Evolutionary conservation across 495 filamentous ascomycete species (phyloP).

Genomic region (Pseudotulostoma volvatum): DNA sequence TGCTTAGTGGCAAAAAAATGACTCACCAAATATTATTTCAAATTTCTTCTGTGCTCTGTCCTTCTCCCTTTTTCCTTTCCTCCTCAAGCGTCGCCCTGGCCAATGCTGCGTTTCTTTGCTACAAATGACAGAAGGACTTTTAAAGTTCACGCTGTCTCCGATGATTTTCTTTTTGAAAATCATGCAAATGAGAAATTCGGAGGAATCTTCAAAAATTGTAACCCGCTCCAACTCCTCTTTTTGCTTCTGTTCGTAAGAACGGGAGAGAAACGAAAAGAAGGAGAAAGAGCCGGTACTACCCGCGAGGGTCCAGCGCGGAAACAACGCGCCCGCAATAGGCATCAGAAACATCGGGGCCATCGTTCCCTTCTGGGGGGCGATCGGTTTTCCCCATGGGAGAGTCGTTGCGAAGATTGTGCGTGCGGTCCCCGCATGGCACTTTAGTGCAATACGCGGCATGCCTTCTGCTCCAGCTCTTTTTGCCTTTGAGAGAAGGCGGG

Average conservation of each 20-base stretch:
- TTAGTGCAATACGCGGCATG: constrained; percentile 99
- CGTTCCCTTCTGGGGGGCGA: constrained; percentile 11
- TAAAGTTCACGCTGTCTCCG: constrained; percentile 13
- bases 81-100: constrained; percentile 73
- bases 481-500: too few relatives aligned
- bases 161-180: constrained; percentile 5
- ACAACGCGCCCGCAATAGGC: constrained; percentile 79
- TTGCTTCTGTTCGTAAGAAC: background rate
- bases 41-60: constrained; percentile 2
- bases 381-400: constrained; percentile 54
- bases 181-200: constrained; percentile 99
- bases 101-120: constrained; percentile 99
- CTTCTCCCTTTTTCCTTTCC: constrained; percentile 25
- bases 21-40: background rate
- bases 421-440: constrained; percentile 46
- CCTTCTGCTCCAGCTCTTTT: constrained; percentile 23
- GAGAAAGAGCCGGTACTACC: constrained; percentile 42
- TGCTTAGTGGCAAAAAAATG: background rate
- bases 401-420: constrained; percentile 89
- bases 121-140: constrained; percentile 47
- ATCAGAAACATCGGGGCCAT: constrained; percentile 89
- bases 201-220: constrained; percentile 74
- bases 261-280: constrained; percentile 8
- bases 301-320: constrained; percentile 84
- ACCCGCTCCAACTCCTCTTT: constrained; percentile 23